Conservation (phyloP, 23 red algal species). For the Gracilariopsis chorda region DNA sequence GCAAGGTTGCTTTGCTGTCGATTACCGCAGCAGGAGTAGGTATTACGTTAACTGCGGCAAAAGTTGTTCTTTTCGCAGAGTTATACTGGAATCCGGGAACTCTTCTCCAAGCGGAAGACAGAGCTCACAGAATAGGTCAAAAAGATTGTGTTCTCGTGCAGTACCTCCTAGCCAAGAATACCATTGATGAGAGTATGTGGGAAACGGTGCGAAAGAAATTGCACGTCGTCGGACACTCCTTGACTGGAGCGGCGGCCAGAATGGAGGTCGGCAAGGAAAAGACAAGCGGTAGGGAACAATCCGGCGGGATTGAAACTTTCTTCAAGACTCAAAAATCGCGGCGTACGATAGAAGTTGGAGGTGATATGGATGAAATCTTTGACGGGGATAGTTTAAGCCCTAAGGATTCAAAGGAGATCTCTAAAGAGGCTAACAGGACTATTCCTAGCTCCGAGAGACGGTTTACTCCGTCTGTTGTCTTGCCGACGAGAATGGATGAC, state of each 20-base stretch:
- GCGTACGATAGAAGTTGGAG: not conserved
- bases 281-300: not conserved
- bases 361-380: not conserved
- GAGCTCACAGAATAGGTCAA: slow-evolving; percentile 84
- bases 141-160: slow-evolving; percentile 65
- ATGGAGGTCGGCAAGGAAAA: slow-evolving; percentile 59
- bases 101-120: slow-evolving; percentile 85
- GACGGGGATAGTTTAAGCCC: not conserved
- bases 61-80: slow-evolving; percentile 80
- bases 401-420: not conserved
- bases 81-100: slow-evolving; percentile 87
- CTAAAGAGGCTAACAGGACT: not conserved
- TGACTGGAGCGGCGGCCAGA: slow-evolving; percentile 53
- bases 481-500: slow-evolving; percentile 5
- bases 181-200: slow-evolving; percentile 80
- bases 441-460: not conserved
- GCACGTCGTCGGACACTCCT: slow-evolving; percentile 52
- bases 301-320: not conserved
- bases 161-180: slow-evolving; percentile 74
- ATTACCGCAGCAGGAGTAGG: slow-evolving; percentile 85
- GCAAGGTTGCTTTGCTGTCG: slow-evolving; percentile 68
- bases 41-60: slow-evolving; percentile 73
- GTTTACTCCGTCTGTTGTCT: not conserved
- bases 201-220: slow-evolving; percentile 60
- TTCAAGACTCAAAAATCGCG: not conserved